Percentiles rank a stretch among this genome's conserved stretches.
These are phyloP conservation scores for Lagenidium giganteum DNA, from an alignment of 352 stramenopile species.

Conservation along the genomic window DNA sequence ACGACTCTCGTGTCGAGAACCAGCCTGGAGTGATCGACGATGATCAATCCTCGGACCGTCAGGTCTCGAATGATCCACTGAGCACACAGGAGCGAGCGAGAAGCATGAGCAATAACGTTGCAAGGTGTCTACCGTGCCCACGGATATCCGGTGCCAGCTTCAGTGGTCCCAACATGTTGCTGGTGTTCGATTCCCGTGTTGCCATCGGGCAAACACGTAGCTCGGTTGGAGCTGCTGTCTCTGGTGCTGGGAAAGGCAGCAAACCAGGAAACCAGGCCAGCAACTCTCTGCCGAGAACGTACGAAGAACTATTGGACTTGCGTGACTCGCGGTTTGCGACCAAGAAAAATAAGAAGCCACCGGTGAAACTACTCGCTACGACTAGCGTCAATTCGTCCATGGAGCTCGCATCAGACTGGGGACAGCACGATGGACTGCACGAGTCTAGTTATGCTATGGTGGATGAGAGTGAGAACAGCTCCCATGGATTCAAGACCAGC, in stretches of 20 bases:
- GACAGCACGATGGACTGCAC: conserved; percentile 20
- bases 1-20: too few relatives aligned
- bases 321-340: conserved; percentile 70
- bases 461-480: conserved; percentile 9
- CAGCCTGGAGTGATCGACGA: conserved; percentile 21
- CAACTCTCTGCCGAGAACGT: conserved; percentile 67
- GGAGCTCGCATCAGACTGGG: conserved; percentile 49
- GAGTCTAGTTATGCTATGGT: conserved; percentile 1
- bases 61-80: not conserved
- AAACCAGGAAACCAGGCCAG: conserved; percentile 20
- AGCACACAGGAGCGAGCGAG: conserved; percentile 16
- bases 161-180: conserved; percentile 78
- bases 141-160: conserved; percentile 78
- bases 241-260: conserved; percentile 43
- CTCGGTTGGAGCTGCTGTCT: conserved; percentile 28
- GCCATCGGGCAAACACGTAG: conserved; percentile 68
- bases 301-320: conserved; percentile 70
- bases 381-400: conserved; percentile 46
- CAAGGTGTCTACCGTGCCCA: conserved; percentile 73
- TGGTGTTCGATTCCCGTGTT: conserved; percentile 81
- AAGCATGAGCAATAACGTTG: too few relatives aligned
- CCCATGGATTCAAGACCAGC: conserved; percentile 2
- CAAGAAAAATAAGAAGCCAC: conserved; percentile 76
- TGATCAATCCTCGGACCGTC: conserved; percentile 10
- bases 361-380: conserved; percentile 40